A percentile compares a stretch with the other conserved stretches of the same genome.
Evolutionary conservation across 1,284 basidiomycete species (phyloP).

Genomic region (Heterobasidion parviporum): DNA sequence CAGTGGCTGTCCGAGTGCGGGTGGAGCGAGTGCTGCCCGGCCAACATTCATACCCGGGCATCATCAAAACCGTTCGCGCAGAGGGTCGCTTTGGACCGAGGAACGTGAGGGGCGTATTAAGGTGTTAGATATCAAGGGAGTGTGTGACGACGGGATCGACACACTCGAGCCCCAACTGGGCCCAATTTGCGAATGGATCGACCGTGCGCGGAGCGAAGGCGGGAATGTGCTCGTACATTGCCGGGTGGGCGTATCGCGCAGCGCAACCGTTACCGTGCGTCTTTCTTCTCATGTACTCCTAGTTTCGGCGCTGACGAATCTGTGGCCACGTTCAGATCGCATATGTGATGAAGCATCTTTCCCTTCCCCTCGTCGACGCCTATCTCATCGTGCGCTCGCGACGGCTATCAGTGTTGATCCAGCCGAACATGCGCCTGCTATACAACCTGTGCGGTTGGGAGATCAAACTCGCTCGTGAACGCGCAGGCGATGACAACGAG

Average conservation of each 20-base stretch:
- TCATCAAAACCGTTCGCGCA: slow-evolving; percentile 21
- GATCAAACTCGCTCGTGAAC: slow-evolving; percentile 67
- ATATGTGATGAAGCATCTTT: slow-evolving; percentile 94
- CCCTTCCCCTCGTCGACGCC: slow-evolving; percentile 82
- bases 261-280: slow-evolving; percentile 84
- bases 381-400: slow-evolving; percentile 87
- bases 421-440: slow-evolving; percentile 88
- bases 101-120: slow-evolving; percentile 82
- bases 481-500: slow-evolving; percentile 43
- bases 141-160: slow-evolving; percentile 95
- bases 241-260: slow-evolving; percentile 89
- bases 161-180: slow-evolving; percentile 84
- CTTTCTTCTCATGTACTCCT: slow-evolving; percentile 5
- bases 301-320: neutral
- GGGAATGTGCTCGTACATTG: slow-evolving; percentile 95
- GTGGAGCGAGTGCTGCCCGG: slow-evolving; percentile 7
- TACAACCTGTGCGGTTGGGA: slow-evolving; percentile 95
- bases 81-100: slow-evolving; percentile 81
- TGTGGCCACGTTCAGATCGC: slow-evolving; percentile 54
- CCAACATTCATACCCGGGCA: slow-evolving; percentile 29
- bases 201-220: slow-evolving; percentile 71
- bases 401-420: slow-evolving; percentile 79
- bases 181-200: slow-evolving; percentile 90
- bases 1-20: slow-evolving; percentile 13
- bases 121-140: slow-evolving; percentile 83